Base-by-base conservation (phyloP, 2,329 filamentous ascomycete species). In the Diaporthe ampelina region DNA sequence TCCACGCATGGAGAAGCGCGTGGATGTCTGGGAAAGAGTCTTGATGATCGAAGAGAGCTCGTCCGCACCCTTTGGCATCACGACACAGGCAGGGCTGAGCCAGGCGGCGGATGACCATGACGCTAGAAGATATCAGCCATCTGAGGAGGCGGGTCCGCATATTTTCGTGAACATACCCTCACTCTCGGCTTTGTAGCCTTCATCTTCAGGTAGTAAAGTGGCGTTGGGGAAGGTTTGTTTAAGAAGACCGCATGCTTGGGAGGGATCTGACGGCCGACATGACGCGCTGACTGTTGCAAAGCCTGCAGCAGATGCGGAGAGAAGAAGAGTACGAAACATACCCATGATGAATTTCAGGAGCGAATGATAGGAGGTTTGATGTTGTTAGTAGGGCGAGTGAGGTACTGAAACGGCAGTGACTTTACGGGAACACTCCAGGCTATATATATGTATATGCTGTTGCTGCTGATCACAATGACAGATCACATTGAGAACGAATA, bases 1-100 rank as follows among this genome's bases (percentile, higher is more conserved):
- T 52, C 80, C 78, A 21, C 79, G 77, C 67, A 81, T 67, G 1
- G 79, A 77, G 61, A 81, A 81, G 61, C 77, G 77, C 40, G 76
- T 52, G 1, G 76, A 76, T 35, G 67, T 63, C 26, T 74, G 5
- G 6, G 71, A 68, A 13, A 81, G 74, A 21, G 78, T 80, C 29
- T 75, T 76, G 29, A 81, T 71, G 57, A 67, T 67, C 21, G 61
- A 52, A 6, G 61, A 65, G 21, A 67, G 61, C 35, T 67, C 61
- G 7, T 29, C n/a, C 13, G 76, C 77, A 57, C 73, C 73, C 43
- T 75, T 76, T 4, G 80, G 80, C n/a, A 75, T 76, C 61, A 80
- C 78, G 15, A 81, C 78, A 67, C 79, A 81, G 40, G 79, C 76
- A 50, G 79, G 77, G 5, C 70, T 57, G 26, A 69, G 69, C 73